Evolutionary conservation across 2,329 filamentous ascomycete genomes (phyloP), one percentile per base, ranked within the genome.

Genomic region (Trichoderma sp.): DNA sequence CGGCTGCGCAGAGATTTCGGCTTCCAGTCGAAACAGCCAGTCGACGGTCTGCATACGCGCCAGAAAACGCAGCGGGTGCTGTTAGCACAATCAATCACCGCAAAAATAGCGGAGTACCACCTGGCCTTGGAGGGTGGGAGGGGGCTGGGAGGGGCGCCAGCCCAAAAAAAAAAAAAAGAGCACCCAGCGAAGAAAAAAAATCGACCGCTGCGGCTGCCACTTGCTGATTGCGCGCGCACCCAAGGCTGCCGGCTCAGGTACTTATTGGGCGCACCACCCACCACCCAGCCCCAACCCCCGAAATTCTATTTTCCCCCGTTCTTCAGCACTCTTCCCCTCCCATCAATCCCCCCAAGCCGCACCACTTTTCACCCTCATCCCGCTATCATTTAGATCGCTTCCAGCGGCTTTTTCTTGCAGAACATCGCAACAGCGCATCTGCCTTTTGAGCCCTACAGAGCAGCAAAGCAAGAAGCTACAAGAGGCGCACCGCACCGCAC

Each of bases 201-300:
- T 32, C 54, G 63, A 49, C 63, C 37, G 21, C 70, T 73, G 70
- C 71, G 71, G 71, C 68, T 74, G 70, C 72, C 68, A 71, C 73
- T 70, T 61, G 73, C 74, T 79, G 77, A 79, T 79, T 79, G 77
- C 72, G 75, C 75, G 58, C 73, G 56, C 59, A 28, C 68, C 59
- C 71, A 70, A 70, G 67, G 65, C 58, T 71, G 69, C 72, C 72
- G 69, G 69, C 68, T 61, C 73, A 75, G 73, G 75, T 79, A 79
- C 77, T 78, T 79, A 79, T 76, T 76, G 71, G 73, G 76, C 73
- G 70, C 76, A 77, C 73, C 78, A 69, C 77, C 78, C 77, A 76
- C 78, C 73, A 71, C 61, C 39, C 30, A 71, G 69, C 72, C 75
- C 75, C 71, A 70, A 72, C 75, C 76, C 75, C 71, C 75, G 71